Evolutionary conservation across 2,329 filamentous ascomycete species (phyloP), one percentile per base, ranked within the genome.

Genomic region (Pseudogymnoascus sp.): DNA sequence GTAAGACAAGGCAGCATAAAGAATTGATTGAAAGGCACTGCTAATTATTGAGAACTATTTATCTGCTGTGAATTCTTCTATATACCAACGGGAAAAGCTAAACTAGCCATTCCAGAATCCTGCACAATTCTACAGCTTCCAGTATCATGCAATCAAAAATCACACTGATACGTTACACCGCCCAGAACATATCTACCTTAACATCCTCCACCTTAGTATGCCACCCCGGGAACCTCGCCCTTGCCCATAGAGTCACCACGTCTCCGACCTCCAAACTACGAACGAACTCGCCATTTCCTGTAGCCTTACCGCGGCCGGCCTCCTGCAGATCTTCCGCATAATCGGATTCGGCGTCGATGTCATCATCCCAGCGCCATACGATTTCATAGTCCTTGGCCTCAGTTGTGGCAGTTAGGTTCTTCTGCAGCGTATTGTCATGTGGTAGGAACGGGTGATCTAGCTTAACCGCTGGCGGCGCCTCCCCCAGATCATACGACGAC

Each of bases 231-330:
- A 83, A 87, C 63, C 84, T 77, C 1, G 82, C 78, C 71, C 81
- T 84, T 0, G 74, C 83, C 84, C 84, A 87, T 1, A 87, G 68
- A 0, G 83, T 86, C 9, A 87, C 72, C 15, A 84, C 78, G 66
- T 87, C 85, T 0, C 85, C 85, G n/a, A 84, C 65, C 65, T 77
- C 79, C 65, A 87, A 68, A 52, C 72, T 75, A 13, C 80, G 78
- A 35, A 87, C 79, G 69, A 85, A 86, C 37, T 78, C 72, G 1
- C 85, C 85, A 60, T 79, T 77, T 0, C 74, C 79, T 0, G 81
- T 83, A 3, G 69, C 77, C 18, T 68, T 69, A 1, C 84, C 84
- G 0, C 83, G 76, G 0, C 84, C 85, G 1, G 69, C 21, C 1
- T 72, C 67, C 0, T 71, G 71, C 10, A 73, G 58, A 1, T 70